A percentile compares a stretch with the other conserved stretches of the same genome.
Conservation (phyloP, 2,329 filamentous ascomycete species). For the Hypocrella siamensis region DNA sequence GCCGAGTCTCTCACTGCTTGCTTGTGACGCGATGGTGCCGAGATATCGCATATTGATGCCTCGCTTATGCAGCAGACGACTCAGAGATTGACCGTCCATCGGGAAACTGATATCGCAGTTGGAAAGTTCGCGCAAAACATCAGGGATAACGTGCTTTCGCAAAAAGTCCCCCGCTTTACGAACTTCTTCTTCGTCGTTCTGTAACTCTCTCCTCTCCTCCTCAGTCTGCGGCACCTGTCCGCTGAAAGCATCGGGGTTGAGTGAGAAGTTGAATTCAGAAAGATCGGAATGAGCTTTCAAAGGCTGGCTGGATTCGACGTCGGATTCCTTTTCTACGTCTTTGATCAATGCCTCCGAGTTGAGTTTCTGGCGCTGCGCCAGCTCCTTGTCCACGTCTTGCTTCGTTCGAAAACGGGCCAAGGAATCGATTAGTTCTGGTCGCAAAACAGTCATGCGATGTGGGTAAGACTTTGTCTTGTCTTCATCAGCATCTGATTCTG, state of each 20-base stretch:
- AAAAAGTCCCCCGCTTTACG: slow-evolving; percentile 70
- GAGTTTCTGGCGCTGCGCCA: slow-evolving; percentile 41
- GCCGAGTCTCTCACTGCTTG: slow-evolving; percentile 54
- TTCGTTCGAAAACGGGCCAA: slow-evolving; percentile 77
- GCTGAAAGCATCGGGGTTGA: slow-evolving; percentile 93
- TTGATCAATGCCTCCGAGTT: slow-evolving; percentile 19
- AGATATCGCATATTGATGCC: slow-evolving; percentile 95
- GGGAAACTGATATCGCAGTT: slow-evolving; percentile 93
- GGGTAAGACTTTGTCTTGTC: slow-evolving; percentile 49
- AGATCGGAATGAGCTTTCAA: slow-evolving; percentile 57
- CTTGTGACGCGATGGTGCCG: slow-evolving; percentile 62
- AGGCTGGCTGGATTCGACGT: slow-evolving; percentile 18
- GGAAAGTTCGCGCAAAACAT: slow-evolving; percentile 70
- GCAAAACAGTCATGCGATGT: slow-evolving; percentile 88
- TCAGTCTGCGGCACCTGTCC: slow-evolving; percentile 82
- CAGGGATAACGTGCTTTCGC: slow-evolving; percentile 63
- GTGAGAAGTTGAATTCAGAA: slow-evolving; percentile 68
- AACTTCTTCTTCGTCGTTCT: slow-evolving; percentile 76
- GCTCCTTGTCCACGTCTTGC: slow-evolving; percentile 70
- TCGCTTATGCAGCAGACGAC: slow-evolving; percentile 80
- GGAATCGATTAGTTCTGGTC: slow-evolving; percentile 77
- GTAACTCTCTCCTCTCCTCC: slow-evolving; percentile 72
- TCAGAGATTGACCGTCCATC: slow-evolving; percentile 92
- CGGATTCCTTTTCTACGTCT: slow-evolving; percentile 16
- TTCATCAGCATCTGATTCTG: slow-evolving; percentile 30